A percentile compares a stretch with the other conserved stretches of the same genome.
These are phyloP conservation scores for Anthracocystis walkeri DNA, from an alignment of 1,284 basidiomycete genomes.

Conservation along the genomic window DNA sequence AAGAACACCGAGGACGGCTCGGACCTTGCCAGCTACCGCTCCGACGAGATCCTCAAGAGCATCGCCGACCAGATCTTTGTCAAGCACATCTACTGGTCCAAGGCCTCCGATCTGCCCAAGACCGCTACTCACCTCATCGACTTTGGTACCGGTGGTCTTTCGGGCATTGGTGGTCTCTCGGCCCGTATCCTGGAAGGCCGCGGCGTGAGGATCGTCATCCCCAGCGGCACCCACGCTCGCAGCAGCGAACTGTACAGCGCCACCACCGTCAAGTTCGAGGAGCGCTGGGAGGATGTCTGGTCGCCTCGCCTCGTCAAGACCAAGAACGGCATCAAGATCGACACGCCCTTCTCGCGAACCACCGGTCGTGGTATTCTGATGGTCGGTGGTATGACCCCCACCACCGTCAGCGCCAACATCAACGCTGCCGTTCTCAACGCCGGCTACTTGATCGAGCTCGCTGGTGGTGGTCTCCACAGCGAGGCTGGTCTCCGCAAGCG, in stretches of 20 bases:
- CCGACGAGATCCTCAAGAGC: slow-evolving; percentile 53
- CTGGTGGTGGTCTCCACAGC: slow-evolving; percentile 97
- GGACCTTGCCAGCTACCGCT: slow-evolving; percentile 50
- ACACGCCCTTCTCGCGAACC: slow-evolving; percentile 94
- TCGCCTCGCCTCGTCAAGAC: slow-evolving; percentile 88
- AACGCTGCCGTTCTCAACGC: slow-evolving; percentile 83
- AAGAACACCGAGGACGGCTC: slow-evolving; percentile 81
- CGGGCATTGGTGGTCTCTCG: slow-evolving; percentile 91
- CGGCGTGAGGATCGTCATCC: slow-evolving; percentile 79
- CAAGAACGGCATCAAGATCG: slow-evolving; percentile 72
- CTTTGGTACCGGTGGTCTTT: slow-evolving; percentile 93
- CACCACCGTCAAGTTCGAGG: slow-evolving; percentile 79
- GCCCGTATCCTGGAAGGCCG: slow-evolving; percentile 91
- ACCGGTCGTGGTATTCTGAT: slow-evolving; percentile 96
- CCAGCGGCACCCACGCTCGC: slow-evolving; percentile 58
- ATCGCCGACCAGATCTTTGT: slow-evolving; percentile 82
- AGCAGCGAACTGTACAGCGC: slow-evolving; percentile 74
- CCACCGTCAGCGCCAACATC: slow-evolving; percentile 64
- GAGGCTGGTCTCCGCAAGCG: slow-evolving; percentile 86
- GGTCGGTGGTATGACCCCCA: slow-evolving; percentile 89
- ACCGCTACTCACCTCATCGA: slow-evolving; percentile 90
- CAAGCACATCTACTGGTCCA: slow-evolving; percentile 89
- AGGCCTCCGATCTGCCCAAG: slow-evolving; percentile 82
- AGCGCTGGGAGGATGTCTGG: slow-evolving; percentile 91
- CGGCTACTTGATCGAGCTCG: slow-evolving; percentile 95